Conservation (phyloP, 768 basidiomycete genomes). For the Kwoniella sp. region DNA sequence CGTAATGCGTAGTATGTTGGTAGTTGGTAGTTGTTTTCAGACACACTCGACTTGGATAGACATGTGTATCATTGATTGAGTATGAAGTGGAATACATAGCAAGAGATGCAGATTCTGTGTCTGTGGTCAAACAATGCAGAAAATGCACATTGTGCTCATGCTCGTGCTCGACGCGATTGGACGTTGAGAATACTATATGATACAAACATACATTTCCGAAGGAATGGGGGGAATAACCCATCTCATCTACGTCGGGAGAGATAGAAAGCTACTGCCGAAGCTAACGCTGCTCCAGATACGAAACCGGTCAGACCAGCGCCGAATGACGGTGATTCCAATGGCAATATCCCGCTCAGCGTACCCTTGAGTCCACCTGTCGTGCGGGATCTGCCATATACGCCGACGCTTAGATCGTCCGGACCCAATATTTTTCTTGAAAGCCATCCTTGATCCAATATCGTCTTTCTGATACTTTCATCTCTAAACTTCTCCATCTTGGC, state of each 20-base stretch:
- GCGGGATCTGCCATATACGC: no score
- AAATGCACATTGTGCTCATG: no score
- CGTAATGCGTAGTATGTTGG: neutral
- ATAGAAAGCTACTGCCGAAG: neutral
- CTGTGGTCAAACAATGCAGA: no score
- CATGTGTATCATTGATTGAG: no score
- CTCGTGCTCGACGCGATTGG: no score
- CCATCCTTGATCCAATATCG: constrained; percentile 82
- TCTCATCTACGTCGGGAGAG: neutral
- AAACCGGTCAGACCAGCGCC: constrained; percentile 11
- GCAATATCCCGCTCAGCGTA: neutral
- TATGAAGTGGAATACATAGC: no score
- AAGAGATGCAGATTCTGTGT: no score
- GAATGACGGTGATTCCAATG: neutral
- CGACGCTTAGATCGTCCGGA: constrained; percentile 46
- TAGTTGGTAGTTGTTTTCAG: no score
- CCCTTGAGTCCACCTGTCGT: neutral
- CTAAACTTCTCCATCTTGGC: constrained; percentile 70
- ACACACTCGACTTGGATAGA: no score
- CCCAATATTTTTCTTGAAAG: constrained; percentile 61
- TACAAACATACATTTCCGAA: no score
- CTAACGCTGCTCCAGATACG: constrained; percentile 5
- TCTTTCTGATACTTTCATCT: constrained; percentile 67
- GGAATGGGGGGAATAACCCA: no score
- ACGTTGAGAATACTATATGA: no score